These are phyloP conservation scores for Neurospora discreta DNA, from an alignment of 495 filamentous ascomycete species.

Conservation along the genomic window DNA sequence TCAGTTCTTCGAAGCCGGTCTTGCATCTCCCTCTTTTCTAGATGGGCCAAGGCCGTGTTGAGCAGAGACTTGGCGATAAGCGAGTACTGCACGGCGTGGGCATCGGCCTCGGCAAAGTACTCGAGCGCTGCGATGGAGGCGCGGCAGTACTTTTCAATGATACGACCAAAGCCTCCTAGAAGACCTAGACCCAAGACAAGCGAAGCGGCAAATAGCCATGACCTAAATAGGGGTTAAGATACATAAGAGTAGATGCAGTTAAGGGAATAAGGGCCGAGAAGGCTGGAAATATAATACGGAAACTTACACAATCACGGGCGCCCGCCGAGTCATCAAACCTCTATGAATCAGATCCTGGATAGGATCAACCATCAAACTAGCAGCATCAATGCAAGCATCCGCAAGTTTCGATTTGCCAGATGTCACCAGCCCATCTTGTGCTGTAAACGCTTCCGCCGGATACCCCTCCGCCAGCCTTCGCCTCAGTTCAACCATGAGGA, in stretches of 20 bases:
- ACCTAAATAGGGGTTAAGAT: constrained; percentile 10
- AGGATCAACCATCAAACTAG: constrained; percentile 32
- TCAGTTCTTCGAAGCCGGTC: constrained; percentile 28
- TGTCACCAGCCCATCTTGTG: neutral
- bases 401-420: constrained; percentile 29
- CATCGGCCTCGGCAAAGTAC: constrained; percentile 28
- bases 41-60: constrained; percentile 24
- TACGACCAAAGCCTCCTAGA: constrained; percentile 31
- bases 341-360: constrained; percentile 23
- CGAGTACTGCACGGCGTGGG: constrained; percentile 34
- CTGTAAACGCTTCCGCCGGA: neutral
- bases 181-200: constrained; percentile 35
- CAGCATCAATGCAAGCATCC: constrained; percentile 37
- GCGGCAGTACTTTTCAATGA: constrained; percentile 32
- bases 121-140: constrained; percentile 31
- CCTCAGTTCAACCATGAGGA: constrained; percentile 36
- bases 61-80: constrained; percentile 35
- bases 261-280: neutral
- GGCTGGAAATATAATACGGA: neutral
- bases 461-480: constrained; percentile 23
- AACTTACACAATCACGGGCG: constrained; percentile 33
- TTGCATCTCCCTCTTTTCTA: constrained; percentile 28
- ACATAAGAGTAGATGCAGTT: neutral
- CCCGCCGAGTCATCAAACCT: constrained; percentile 21
- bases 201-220: constrained; percentile 37